Evolutionary conservation across 805 yeast genomes (phyloP), one percentile per base, ranked within the genome.

Genomic region (Zygosaccharomyces siamensis): DNA sequence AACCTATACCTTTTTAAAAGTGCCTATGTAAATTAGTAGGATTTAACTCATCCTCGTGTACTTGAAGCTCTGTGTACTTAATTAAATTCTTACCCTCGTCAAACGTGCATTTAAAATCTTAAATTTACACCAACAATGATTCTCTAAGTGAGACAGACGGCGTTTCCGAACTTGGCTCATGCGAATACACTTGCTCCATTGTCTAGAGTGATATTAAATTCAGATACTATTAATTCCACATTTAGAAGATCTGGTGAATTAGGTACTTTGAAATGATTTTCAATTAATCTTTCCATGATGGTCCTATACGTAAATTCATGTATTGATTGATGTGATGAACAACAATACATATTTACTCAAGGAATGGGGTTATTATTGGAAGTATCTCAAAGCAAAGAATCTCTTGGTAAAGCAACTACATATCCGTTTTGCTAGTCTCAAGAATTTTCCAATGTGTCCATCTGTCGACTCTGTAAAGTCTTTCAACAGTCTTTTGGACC

Each of bases 241-340:
- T 49, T 67, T n/a, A 39, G 40, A 11, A 57, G 68, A 10, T 47
- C 66, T n/a, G 52, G 54, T 10, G 48, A 46, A 4, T 49, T 64
- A 31, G 58, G 64, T 28, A 69, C 70, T 21, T 45, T 64, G 40
- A 63, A 63, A 28, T 49, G 10, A 24, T 61, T 2, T 49, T 49
- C n/a, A 50, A 37, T 36, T 38, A 56, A 5, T 49, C 56, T 14
- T 35, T 51, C 7, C 39, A 62, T 20, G 46, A 53, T 3, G 35
- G 49, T 11, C 56, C 54, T 33, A 23, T 60, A 16, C 41, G 49
- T 12, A 47, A 14, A 50, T 62, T 11, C 47, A 47, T 41, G 50
- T 45, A 39, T 45, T 64, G 37, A 46, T 62, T 39, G 42, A 48
- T 8, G 44, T 46, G 35, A 52, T 61, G 7, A 49, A 51, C 7